Base-by-base conservation (phyloP, 371 early-diverging fungal genomes). In the Rhizopus sp. region DNA sequence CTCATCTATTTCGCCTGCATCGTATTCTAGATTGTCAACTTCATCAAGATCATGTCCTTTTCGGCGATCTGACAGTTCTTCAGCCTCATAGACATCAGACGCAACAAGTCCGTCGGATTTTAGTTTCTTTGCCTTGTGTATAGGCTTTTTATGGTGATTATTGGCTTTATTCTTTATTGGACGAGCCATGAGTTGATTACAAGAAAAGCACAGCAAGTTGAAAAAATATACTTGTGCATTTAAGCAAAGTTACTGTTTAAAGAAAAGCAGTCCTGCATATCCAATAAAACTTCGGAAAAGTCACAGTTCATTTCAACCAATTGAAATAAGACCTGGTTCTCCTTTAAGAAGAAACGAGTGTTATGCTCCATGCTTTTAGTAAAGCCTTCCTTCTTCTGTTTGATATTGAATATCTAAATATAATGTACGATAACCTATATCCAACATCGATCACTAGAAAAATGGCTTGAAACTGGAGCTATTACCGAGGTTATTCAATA, bases 21-120 rank as follows among this genome's bases (percentile, higher is more conserved):
- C 78, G 65, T 88, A 88, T 64, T 93, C 89, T 37, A 89, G 84
- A 54, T 84, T 84, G 15, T 87, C 91, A 12, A 92, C 89, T n/a
- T 83, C 75, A 63, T 92, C 92, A 55, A 90, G 62, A 32, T 74
- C 72, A 51, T 85, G 75, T 12, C 83, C 83, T 47, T 84, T 80
- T 37, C 85, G 77, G 9, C 70, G 59, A 59, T 78, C 77, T 38
- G 80, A 69, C 51, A 81, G 82, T 39, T 85, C 77, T 15, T 82
- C 81, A n/a, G 83, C 84, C 40, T 79, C 88, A 53, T 77, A 80
- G 1, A 80, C 73, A 53, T 80, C 77, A 10, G 46, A 51, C 5
- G 42, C 34, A 17, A 57, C 10, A 8, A 50, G 8, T 45, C 57
- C 54, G 12, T 32, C 57, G 10, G 17, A 7, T 3, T 37, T 29